Percentiles rank a stretch among this genome's conserved stretches.
These are phyloP conservation scores for Termitomyces bulborhizus DNA, from an alignment of 768 basidiomycete genomes.

Conservation along the genomic window DNA sequence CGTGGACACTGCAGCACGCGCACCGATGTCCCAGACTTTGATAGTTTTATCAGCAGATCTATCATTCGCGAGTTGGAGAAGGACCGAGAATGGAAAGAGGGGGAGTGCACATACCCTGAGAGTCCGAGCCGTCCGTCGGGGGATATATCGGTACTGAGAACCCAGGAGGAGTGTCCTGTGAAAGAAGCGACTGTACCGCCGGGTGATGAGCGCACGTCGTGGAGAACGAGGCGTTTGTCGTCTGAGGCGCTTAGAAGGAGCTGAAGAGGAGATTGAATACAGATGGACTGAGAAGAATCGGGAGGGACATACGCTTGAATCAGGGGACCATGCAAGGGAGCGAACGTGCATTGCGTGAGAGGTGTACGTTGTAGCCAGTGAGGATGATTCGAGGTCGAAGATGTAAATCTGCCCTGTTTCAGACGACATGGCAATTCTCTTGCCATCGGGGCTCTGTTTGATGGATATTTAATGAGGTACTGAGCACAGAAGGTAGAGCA, in stretches of 20 bases:
- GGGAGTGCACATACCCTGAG: slow-evolving; percentile 54
- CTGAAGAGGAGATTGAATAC: slow-evolving; percentile 29
- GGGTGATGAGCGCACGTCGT: slow-evolving; percentile 77
- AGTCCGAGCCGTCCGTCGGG: slow-evolving; percentile 75
- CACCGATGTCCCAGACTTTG: slow-evolving; percentile 81
- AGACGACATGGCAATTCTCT: slow-evolving; percentile 71
- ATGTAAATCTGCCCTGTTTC: slow-evolving; percentile 88
- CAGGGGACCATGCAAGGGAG: slow-evolving; percentile 83
- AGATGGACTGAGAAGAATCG: background rate
- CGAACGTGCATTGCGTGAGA: slow-evolving; percentile 91
- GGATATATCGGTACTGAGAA: slow-evolving; percentile 75
- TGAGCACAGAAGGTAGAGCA: background rate
- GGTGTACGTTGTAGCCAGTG: slow-evolving; percentile 65
- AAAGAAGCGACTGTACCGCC: slow-evolving; percentile 83
- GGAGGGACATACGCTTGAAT: slow-evolving; percentile 62
- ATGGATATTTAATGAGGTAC: background rate
- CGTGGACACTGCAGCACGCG: slow-evolving; percentile 70
- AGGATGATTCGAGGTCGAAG: slow-evolving; percentile 68
- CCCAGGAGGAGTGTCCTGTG: slow-evolving; percentile 89
- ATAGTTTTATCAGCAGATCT: slow-evolving; percentile 84
- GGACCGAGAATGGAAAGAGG: background rate
- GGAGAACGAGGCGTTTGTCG: slow-evolving; percentile 85
- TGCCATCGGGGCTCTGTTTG: slow-evolving; percentile 81
- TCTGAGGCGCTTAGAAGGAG: slow-evolving; percentile 87
- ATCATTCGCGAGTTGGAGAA: background rate